Conservation (phyloP, 2,329 filamentous ascomycete genomes). For the Pyricularia sp. region DNA sequence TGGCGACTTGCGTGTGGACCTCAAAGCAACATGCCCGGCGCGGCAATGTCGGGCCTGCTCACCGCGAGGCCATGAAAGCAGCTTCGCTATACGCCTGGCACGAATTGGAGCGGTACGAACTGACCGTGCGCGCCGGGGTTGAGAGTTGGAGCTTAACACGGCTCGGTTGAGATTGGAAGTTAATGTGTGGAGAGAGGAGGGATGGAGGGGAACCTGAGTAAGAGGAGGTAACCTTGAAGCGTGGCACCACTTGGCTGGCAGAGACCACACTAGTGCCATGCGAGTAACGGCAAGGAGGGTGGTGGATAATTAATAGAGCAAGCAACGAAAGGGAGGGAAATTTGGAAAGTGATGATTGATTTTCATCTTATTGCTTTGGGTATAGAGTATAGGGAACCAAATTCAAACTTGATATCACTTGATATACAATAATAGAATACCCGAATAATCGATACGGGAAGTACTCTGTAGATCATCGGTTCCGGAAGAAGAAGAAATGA, state of each 20-base stretch:
- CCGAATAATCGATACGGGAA: background rate
- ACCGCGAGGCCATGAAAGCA: slow-evolving; percentile 56
- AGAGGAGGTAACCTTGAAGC: background rate
- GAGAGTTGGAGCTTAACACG: slow-evolving; percentile 38
- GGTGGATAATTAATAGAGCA: background rate
- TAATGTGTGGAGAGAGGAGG: slow-evolving; percentile 38
- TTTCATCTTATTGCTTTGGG: background rate
- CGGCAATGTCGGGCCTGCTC: slow-evolving; percentile 50
- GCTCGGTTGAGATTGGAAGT: slow-evolving; percentile 20
- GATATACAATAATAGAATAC: background rate
- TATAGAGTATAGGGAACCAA: background rate
- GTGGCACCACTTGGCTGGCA: background rate
- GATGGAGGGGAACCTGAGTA: background rate
- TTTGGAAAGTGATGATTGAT: background rate
- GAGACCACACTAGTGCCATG: background rate
- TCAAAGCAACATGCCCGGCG: slow-evolving; percentile 48
- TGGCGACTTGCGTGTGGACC: slow-evolving; percentile 71
- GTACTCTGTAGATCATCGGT: background rate
- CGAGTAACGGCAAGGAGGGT: background rate
- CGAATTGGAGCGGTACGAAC: slow-evolving; percentile 59
- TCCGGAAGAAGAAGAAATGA: background rate
- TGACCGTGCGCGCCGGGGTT: slow-evolving; percentile 59
- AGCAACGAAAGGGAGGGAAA: background rate
- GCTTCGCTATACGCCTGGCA: slow-evolving; percentile 56
- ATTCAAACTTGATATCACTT: background rate